Base-by-base conservation (phyloP, 106 monocot species). In the Dendrobium nobile region DNA sequence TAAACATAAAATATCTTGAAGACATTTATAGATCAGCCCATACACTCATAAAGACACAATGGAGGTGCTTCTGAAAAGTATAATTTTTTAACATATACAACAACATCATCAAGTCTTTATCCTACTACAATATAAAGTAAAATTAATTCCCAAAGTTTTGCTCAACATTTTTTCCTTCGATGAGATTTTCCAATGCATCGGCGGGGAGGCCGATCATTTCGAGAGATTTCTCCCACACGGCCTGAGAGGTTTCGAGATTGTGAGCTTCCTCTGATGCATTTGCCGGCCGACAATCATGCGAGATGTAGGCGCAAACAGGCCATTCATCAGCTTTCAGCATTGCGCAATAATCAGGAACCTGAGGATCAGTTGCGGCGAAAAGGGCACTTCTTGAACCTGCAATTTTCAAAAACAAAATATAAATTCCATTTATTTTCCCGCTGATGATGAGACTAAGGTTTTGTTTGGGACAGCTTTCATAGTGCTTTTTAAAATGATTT, bases 241-340 rank as follows among this genome's bases (percentile, higher is more conserved):
- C 81, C 47, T 82, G 82, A 2, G 98, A 91, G 26, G 95, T 99
- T 81, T 87, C 91, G 17, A 99, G 81, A 75, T 95, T 95, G 76
- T 95, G 91, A 4, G 98, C 86, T 89, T 99, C 98, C 74, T 99
- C 93, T 0, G 95, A 99, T 28, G 91, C 81, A 81, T 99, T 99
- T 75, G 82, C 86, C 19, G 98, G 98, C 15, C 95, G 88, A 59
- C 95, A 99, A 40, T 99, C 95, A 13, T 88, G 82, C 0, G 91
- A 87, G 41, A 99, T 87, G 75, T 85, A 99, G 24, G 98, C 79
- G 73, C 95, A 99, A 44, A 91, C 92, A 19, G 95, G 98, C 98
- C 98, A 95, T 70, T 99, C 93, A 67, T 99, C 95, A 1, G 85
- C 79, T 83, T 93, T 99, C 77, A 99, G 58, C 55, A 85, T 56